Conservation (phyloP, 73 alveolate genomes). For the Tetrahymena thermophila region DNA sequence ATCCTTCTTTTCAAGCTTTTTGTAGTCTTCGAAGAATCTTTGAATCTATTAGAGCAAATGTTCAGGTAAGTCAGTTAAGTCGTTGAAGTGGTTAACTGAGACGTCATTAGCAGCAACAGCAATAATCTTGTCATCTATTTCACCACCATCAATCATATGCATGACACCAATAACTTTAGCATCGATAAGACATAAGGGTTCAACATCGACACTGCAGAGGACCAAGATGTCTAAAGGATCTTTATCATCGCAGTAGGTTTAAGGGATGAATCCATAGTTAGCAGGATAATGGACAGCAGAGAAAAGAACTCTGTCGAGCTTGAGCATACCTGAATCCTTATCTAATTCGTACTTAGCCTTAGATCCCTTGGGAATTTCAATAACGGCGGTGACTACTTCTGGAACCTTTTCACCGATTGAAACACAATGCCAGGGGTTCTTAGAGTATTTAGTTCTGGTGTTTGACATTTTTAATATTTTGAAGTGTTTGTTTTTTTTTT, state of each 20-base stretch:
- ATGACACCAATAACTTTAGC: constrained; percentile 43
- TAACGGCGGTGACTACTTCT: constrained; percentile 24
- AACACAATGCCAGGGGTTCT: constrained; percentile 48
- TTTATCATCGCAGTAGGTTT: constrained; percentile 41
- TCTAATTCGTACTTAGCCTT: constrained; percentile 48
- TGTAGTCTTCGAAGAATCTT: constrained; percentile 47
- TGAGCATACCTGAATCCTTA: constrained; percentile 44
- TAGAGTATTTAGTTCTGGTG: constrained; percentile 21
- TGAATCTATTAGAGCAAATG: constrained; percentile 18
- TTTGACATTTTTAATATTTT: neutral
- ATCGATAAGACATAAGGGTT: constrained; percentile 42
- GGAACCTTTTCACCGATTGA: constrained; percentile 18
- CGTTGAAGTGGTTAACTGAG: constrained; percentile 2
- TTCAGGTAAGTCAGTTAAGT: constrained; percentile 21
- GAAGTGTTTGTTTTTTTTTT: neutral
- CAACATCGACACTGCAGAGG: constrained; percentile 33
- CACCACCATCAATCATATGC: constrained; percentile 48
- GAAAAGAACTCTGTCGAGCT: constrained; percentile 42
- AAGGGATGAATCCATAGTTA: constrained; percentile 50
- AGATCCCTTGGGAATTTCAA: constrained; percentile 46
- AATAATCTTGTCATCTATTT: constrained; percentile 39
- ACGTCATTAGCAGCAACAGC: constrained; percentile 39
- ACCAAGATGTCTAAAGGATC: constrained; percentile 51
- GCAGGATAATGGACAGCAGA: constrained; percentile 54
- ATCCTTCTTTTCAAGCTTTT: constrained; percentile 30